phyloP scores from a whole-genome alignment of 2,329 filamentous ascomycete species.

The Allantophomopsis cytisporea region DNA sequence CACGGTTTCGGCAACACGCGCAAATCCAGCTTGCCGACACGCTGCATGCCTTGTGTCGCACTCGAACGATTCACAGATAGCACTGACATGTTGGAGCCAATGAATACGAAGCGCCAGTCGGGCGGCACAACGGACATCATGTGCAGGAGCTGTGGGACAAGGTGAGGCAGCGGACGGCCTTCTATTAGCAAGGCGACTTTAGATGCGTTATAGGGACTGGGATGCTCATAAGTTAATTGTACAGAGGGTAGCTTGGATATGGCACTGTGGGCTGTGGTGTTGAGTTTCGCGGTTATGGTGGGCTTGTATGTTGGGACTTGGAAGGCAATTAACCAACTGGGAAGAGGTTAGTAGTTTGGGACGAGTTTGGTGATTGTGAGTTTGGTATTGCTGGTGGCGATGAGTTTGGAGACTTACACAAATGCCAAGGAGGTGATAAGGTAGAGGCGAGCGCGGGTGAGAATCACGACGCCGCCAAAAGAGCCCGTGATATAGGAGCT shows the following conservation, averaged over 20 bases:
- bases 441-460: too few species aligned
- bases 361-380: too few species aligned
- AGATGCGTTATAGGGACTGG: slow-evolving; percentile 23
- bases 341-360: too few species aligned
- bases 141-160: slow-evolving; percentile 34
- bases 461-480: too few species aligned
- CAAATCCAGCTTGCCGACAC: slow-evolving; percentile 36
- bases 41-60: slow-evolving; percentile 32
- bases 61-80: slow-evolving; percentile 28
- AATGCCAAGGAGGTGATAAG: too few species aligned
- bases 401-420: too few species aligned
- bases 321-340: too few species aligned
- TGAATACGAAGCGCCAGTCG: slow-evolving; percentile 40
- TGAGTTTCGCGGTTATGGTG: slow-evolving; percentile 22
- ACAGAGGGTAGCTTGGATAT: slow-evolving; percentile 14
- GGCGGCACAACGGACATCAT: slow-evolving; percentile 37
- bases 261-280: slow-evolving; percentile 10
- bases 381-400: too few species aligned
- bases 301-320: slow-evolving; percentile 27
- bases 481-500: too few species aligned
- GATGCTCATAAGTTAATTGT: slow-evolving; percentile 14
- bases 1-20: slow-evolving; percentile 32
- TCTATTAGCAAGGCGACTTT: slow-evolving; percentile 40
- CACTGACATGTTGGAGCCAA: slow-evolving; percentile 34
- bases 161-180: slow-evolving; percentile 29